Percentiles rank a stretch among this genome's conserved stretches.
phyloP scores from a whole-genome alignment of 768 basidiomycete species.

The Phanerochaete carnosa region DNA sequence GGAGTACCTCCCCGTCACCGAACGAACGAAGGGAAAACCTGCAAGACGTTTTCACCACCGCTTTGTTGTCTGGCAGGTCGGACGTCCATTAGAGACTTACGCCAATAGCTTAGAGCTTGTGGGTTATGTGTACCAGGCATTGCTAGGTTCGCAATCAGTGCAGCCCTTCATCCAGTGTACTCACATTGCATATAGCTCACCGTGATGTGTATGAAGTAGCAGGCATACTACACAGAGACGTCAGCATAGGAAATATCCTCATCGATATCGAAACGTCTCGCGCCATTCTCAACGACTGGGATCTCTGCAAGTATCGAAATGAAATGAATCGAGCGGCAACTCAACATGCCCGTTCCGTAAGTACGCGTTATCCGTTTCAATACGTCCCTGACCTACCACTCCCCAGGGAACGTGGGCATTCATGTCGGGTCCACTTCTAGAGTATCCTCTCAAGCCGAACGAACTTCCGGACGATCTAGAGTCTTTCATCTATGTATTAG shows the following conservation, averaged over 20 bases:
- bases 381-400: background rate
- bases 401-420: background rate
- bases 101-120: background rate
- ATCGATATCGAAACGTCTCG: background rate
- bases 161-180: background rate
- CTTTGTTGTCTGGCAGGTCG: background rate
- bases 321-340: background rate
- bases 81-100: background rate
- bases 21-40: background rate
- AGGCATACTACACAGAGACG: constrained; percentile 15
- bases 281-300: constrained; percentile 11
- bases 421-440: background rate
- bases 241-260: constrained; percentile 20
- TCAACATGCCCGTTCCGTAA: background rate
- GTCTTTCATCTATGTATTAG: background rate
- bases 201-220: constrained; percentile 3
- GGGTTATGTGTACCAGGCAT: background rate
- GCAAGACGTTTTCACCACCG: background rate
- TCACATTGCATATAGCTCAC: constrained; percentile 7
- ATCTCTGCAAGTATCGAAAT: background rate
- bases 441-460: constrained; percentile 4
- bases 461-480: constrained; percentile 5
- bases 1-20: background rate
- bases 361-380: background rate
- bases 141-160: background rate